phyloP scores from a whole-genome alignment of 805 yeast genomes.

The Kregervanrija pseudodelftensis region DNA sequence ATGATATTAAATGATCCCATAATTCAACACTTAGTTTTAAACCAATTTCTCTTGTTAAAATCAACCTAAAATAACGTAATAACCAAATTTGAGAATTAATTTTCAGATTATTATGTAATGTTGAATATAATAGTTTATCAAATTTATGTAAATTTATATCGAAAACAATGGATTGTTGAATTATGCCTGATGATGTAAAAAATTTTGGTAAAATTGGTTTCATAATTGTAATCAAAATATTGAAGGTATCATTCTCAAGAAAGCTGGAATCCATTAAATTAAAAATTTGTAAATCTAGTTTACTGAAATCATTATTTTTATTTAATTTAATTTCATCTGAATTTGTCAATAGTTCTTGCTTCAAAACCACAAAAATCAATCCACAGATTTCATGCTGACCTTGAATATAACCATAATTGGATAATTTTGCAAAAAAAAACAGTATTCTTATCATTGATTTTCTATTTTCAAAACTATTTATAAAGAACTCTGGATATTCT shows the following conservation, averaged over 20 bases:
- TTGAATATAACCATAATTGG: constrained; percentile 35
- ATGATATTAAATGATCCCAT: constrained; percentile 44
- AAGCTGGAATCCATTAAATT: constrained; percentile 16
- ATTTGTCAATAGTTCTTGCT: constrained; percentile 29
- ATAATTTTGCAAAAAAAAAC: constrained; percentile 43
- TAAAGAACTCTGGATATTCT: constrained; percentile 26
- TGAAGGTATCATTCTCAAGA: constrained; percentile 22
- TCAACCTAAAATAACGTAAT: constrained; percentile 41
- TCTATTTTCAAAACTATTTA: constrained; percentile 20
- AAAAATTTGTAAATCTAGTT: constrained; percentile 3
- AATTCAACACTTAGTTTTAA: constrained; percentile 27
- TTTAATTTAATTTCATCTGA: constrained; percentile 1
- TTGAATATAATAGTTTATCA: constrained; percentile 43
- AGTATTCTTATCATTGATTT: constrained; percentile 34
- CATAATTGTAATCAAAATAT: constrained; percentile 35
- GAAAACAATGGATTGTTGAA: constrained; percentile 41
- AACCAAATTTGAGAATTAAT: constrained; percentile 44
- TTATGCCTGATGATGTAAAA: constrained; percentile 33
- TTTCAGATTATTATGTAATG: constrained; percentile 33
- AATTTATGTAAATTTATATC: constrained; percentile 41
- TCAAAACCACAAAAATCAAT: constrained; percentile 34
- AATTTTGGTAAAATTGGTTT: constrained; percentile 30
- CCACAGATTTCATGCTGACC: constrained; percentile 52
- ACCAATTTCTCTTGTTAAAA: constrained; percentile 43
- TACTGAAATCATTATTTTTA: not conserved